These are phyloP conservation scores for Amoebophrya sp. DNA, from an alignment of 169 alveolate genomes.

Conservation along the genomic window DNA sequence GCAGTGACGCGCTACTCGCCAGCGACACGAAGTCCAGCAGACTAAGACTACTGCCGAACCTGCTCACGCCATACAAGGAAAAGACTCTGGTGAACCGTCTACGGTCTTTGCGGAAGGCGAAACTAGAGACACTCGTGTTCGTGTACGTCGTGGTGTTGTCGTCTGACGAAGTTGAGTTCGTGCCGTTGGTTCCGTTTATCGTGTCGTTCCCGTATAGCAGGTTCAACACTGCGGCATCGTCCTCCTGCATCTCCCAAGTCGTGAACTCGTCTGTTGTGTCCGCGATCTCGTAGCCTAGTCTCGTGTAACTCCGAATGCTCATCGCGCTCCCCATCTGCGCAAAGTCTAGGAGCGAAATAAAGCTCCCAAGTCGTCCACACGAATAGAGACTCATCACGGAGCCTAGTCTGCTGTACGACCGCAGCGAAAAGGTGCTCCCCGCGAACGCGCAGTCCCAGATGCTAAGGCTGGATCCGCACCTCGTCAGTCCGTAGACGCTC, in stretches of 20 bases:
- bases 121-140: neutral
- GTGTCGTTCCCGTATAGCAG: neutral
- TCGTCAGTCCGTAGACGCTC: neutral
- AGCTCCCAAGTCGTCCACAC: neutral
- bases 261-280: neutral
- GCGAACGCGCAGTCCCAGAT: neutral
- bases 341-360: neutral
- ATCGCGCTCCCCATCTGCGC: constrained; percentile 2
- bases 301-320: neutral
- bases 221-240: neutral
- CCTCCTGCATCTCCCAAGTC: neutral
- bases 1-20: neutral
- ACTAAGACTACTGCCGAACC: neutral
- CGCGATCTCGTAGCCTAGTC: neutral
- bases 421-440: neutral
- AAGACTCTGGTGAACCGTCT: neutral
- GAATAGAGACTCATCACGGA: neutral
- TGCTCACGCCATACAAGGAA: neutral
- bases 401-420: constrained; percentile 7
- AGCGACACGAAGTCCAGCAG: neutral
- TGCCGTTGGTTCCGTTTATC: neutral
- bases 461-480: neutral
- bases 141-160: neutral
- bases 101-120: neutral
- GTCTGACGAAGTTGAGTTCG: neutral